Conservation (phyloP, 257 asterid genomes). For the Solanum arcanum region DNA sequence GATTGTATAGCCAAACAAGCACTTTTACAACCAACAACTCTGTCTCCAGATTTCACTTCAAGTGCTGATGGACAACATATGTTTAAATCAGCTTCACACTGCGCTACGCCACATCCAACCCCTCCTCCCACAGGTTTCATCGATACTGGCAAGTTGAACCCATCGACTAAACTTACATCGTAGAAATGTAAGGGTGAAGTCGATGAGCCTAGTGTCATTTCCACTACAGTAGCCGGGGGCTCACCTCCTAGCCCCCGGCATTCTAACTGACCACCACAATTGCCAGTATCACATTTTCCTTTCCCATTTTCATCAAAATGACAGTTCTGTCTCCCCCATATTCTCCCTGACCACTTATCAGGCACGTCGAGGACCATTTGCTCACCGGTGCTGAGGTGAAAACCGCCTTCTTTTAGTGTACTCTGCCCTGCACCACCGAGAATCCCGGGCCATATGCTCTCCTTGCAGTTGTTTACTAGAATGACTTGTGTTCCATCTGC, state of each 20-base stretch:
- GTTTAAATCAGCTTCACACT: slow-evolving; percentile 70
- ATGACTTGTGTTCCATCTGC: slow-evolving; percentile 75
- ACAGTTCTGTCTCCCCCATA: slow-evolving; percentile 80
- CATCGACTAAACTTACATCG: slow-evolving; percentile 83
- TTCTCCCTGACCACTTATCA: slow-evolving; percentile 81
- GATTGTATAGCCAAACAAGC: slow-evolving; percentile 87
- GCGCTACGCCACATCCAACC: slow-evolving; percentile 70
- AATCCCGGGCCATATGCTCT: slow-evolving; percentile 84
- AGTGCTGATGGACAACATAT: slow-evolving; percentile 75
- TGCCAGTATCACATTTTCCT: slow-evolving; percentile 78
- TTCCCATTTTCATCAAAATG: slow-evolving; percentile 32
- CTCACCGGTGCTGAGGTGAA: slow-evolving; percentile 43
- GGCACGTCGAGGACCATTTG: slow-evolving; percentile 54
- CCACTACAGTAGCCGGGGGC: slow-evolving; percentile 93
- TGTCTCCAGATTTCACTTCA: slow-evolving; percentile 55
- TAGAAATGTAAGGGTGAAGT: slow-evolving; percentile 71
- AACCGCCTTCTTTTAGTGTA: slow-evolving; percentile 57
- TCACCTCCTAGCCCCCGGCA: slow-evolving; percentile 71
- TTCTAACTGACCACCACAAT: slow-evolving; percentile 49
- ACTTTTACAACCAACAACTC: slow-evolving; percentile 82
- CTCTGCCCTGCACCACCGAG: slow-evolving; percentile 70
- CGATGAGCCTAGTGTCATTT: slow-evolving; percentile 86
- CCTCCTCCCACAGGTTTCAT: slow-evolving; percentile 93
- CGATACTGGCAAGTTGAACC: slow-evolving; percentile 83
- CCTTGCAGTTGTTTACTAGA: slow-evolving; percentile 77